Conservation (phyloP, 345 rosid species). For the Salix suchowensis region DNA sequence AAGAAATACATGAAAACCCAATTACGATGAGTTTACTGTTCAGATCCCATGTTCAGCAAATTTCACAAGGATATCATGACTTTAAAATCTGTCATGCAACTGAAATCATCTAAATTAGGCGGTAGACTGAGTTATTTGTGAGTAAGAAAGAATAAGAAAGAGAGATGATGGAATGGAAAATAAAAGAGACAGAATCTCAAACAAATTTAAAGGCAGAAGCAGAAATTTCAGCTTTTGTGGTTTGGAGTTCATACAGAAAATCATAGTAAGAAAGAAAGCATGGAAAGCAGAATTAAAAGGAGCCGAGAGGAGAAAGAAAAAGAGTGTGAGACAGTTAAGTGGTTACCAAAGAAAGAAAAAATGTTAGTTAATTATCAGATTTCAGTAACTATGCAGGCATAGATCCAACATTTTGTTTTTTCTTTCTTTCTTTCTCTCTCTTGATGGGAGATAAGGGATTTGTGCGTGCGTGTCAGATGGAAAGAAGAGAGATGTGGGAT, state of each 20-base stretch:
- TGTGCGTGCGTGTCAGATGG: not conserved
- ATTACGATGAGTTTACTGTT: slow-evolving; percentile 26
- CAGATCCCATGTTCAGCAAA: slow-evolving; percentile 28
- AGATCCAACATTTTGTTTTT: not conserved
- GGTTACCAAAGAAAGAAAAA: slow-evolving; percentile 2
- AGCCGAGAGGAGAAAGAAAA: not conserved
- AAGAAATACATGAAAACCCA: not conserved
- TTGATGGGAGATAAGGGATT: not conserved
- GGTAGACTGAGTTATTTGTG: slow-evolving; percentile 4
- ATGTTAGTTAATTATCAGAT: slow-evolving; percentile 16
- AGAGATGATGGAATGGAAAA: not conserved
- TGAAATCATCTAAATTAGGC: slow-evolving; percentile 9
- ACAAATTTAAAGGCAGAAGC: slow-evolving; percentile 10
- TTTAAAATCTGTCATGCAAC: slow-evolving; percentile 22
- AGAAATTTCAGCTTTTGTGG: slow-evolving; percentile 1
- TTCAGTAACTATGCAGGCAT: slow-evolving; percentile 8
- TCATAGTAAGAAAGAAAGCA: not conserved
- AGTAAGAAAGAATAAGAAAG: not conserved
- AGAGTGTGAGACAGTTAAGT: not conserved
- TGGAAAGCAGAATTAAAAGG: not conserved
- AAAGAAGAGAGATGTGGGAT: not conserved
- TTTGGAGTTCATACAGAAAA: not conserved
- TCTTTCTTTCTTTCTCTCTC: not conserved
- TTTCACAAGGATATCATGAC: slow-evolving; percentile 11
- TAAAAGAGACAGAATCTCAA: slow-evolving; percentile 17